A percentile compares a stretch with the other conserved stretches of the same genome.
Conservation (phyloP, 768 basidiomycete genomes). For the Podaxis sp. region DNA sequence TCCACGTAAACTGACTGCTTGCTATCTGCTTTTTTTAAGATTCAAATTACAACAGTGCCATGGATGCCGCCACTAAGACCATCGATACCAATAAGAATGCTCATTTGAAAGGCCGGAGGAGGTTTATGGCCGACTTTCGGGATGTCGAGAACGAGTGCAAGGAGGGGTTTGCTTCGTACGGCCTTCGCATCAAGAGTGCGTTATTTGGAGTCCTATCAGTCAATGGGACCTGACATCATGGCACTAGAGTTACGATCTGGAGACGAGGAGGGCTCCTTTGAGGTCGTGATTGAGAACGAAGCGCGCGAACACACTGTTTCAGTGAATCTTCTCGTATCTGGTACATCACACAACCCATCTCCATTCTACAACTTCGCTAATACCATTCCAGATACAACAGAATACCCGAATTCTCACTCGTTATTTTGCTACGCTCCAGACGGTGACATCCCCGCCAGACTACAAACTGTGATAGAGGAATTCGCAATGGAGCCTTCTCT, state of each 20-base stretch:
- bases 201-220: constrained; percentile 6
- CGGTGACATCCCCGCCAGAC: constrained; percentile 35
- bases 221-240: not conserved
- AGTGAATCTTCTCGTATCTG: constrained; percentile 50
- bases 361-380: not conserved
- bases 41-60: not conserved
- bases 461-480: constrained; percentile 44
- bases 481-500: constrained; percentile 41
- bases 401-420: constrained; percentile 61
- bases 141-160: constrained; percentile 41
- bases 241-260: constrained; percentile 49
- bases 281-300: constrained; percentile 41
- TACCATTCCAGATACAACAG: constrained; percentile 51
- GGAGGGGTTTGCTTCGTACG: constrained; percentile 34
- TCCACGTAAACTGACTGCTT: not conserved
- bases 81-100: constrained; percentile 37
- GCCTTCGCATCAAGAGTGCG: constrained; percentile 43
- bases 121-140: constrained; percentile 57
- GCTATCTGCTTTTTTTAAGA: not conserved
- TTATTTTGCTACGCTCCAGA: constrained; percentile 58
- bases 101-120: constrained; percentile 54
- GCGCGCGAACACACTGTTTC: constrained; percentile 34
- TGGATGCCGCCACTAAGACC: constrained; percentile 16
- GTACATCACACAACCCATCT: constrained; percentile 27
- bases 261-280: constrained; percentile 68